Evolutionary conservation across 2,329 filamentous ascomycete species (phyloP), one percentile per base, ranked within the genome.

Genomic region (Didymella sp.): DNA sequence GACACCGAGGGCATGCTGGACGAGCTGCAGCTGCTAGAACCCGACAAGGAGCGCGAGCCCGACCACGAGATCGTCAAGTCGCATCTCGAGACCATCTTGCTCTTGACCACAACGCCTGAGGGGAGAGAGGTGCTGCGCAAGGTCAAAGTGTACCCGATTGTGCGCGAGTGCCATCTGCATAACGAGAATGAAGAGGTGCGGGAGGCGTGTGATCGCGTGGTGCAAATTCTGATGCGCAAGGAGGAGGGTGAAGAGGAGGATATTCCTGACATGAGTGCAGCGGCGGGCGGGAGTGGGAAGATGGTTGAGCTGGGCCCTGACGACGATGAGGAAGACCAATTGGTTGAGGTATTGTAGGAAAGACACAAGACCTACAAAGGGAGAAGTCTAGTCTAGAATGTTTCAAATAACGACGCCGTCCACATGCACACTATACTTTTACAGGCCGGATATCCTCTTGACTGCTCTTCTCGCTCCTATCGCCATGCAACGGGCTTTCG

Each of bases 1-100:
- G 95, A 99, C 64, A 89, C 85, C 56, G 84, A 92, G 72, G 86
- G 84, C 35, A 96, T 99, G 92, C 82, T 96, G 11, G 88, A 92
- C 0, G 95, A 98, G 73, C 81, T 96, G 61, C 94, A 98, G 77
- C 83, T 98, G 0, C 82, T 98, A 11, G 89, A 92, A 0, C 90
- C 92, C 0, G 92, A 97, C 72, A 98, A 99, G 81, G 82, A 89
- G 77, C 86, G 94, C 37, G 95, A 99, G 62, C 76, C 83, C 3
- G 91, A 97, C 68, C 76, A 79, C 15, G 84, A 85, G 43, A 95
- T 96, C 62, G 82, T 97, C 51, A 86, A 89, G 72, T 95, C 91
- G 2, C 93, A 98, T 74, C 78, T 99, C 19, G 95, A 99, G 78
- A 96, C 92, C 1, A 76, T 99, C 51, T 84, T 93, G 54, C 79